Conservation (phyloP, 192 early-diverging fungal genomes). For the Backusella macrospora region DNA sequence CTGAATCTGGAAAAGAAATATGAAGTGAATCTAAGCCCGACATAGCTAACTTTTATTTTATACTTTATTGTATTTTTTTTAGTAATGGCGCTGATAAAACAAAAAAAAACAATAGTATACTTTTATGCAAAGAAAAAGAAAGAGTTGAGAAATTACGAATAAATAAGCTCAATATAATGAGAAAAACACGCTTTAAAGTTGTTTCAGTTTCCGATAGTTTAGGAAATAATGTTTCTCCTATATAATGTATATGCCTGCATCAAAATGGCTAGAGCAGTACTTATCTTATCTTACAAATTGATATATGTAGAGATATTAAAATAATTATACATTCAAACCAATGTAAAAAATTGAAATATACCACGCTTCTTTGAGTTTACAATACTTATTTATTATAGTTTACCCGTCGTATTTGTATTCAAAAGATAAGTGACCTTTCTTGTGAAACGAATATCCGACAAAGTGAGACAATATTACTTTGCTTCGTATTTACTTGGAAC, state of each 20-base stretch:
- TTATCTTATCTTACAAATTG: not conserved
- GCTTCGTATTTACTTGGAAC: not conserved
- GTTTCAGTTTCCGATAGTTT: conserved; percentile 5
- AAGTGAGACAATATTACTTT: not conserved
- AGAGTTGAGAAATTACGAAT: too few relatives aligned
- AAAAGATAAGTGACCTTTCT: not conserved
- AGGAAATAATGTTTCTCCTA: not conserved
- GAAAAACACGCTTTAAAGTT: not conserved
- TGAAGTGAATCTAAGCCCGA: conserved; percentile 13
- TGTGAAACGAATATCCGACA: not conserved
- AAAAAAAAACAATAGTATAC: too few relatives aligned
- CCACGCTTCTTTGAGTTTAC: too few relatives aligned
- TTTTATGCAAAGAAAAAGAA: too few relatives aligned
- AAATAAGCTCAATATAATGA: too few relatives aligned
- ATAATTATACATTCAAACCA: too few relatives aligned
- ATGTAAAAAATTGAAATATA: too few relatives aligned
- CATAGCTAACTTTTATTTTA: not conserved
- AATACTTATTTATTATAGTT: not conserved
- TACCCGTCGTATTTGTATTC: not conserved
- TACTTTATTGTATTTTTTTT: not conserved
- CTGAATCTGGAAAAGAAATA: conserved; percentile 11
- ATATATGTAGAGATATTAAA: too few relatives aligned
- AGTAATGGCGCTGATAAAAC: too few relatives aligned
- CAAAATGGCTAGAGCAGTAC: not conserved
- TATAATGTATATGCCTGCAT: not conserved